Evolutionary conservation across 1,139 yeast genomes (phyloP).

Genomic region (Arxiozyma telluris): DNA sequence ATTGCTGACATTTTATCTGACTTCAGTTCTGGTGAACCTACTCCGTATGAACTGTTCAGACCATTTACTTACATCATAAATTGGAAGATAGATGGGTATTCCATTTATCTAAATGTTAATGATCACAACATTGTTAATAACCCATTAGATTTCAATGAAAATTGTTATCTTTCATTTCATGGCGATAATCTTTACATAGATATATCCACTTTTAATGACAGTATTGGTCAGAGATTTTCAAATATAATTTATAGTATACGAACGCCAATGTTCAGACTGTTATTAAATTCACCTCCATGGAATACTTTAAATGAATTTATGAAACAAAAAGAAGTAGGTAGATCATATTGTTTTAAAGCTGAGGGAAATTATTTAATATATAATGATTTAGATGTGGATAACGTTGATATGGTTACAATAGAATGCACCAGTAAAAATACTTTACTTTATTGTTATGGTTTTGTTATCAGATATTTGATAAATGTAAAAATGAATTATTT

Average conservation of each 20-base stretch:
- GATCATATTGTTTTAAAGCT: conserved; percentile 51
- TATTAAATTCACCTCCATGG: conserved; percentile 82
- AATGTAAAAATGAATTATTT: conserved; percentile 81
- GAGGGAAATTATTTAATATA: conserved; percentile 61
- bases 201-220: conserved; percentile 51
- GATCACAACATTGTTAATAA: conserved; percentile 82
- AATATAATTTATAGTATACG: conserved; percentile 44
- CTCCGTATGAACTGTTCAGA: conserved; percentile 66
- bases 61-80: conserved; percentile 55
- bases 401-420: conserved; percentile 61
- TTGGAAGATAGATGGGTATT: conserved; percentile 53
- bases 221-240: conserved; percentile 49
- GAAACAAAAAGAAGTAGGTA: conserved; percentile 53
- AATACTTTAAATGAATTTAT: conserved; percentile 72
- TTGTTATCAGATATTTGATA: conserved; percentile 63
- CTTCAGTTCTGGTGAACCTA: conserved; percentile 65
- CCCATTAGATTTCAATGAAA: conserved; percentile 75
- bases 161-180: conserved; percentile 63
- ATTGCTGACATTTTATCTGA: conserved; percentile 70
- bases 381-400: conserved; percentile 49
- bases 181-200: conserved; percentile 50
- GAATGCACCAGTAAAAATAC: conserved; percentile 59
- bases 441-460: conserved; percentile 69
- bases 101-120: conserved; percentile 67
- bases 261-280: conserved; percentile 55